Conservation (phyloP, 371 early-diverging fungal species). For the Circinella minor region DNA sequence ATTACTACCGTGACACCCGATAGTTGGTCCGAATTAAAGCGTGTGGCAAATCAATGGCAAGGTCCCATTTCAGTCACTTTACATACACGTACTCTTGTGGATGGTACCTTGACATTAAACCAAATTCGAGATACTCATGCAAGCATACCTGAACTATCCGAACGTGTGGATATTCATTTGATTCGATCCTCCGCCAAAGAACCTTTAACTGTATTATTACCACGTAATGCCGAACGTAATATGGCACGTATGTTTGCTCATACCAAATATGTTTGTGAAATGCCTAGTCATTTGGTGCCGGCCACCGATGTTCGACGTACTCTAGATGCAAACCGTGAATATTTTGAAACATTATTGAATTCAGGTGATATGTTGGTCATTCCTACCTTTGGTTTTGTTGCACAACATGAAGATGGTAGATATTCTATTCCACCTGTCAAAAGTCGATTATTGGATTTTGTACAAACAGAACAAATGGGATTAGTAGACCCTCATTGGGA, state of each 20-base stretch:
- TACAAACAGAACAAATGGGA: conserved; percentile 31
- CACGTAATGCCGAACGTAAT: conserved; percentile 56
- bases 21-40: conserved; percentile 42
- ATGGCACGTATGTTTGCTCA: conserved; percentile 49
- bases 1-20: conserved; percentile 42
- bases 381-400: conserved; percentile 43
- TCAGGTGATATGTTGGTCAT: conserved; percentile 48
- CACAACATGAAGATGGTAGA: conserved; percentile 13
- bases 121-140: conserved; percentile 28
- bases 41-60: conserved; percentile 48
- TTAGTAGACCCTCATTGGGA: conserved; percentile 51
- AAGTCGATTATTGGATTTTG: conserved; percentile 29
- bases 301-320: conserved; percentile 46
- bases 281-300: conserved; percentile 43
- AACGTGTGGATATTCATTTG: conserved; percentile 46
- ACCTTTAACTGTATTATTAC: conserved; percentile 32
- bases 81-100: conserved; percentile 29
- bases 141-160: conserved; percentile 26
- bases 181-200: conserved; percentile 25
- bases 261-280: conserved; percentile 42
- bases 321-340: conserved; percentile 38
- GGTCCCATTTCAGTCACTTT: conserved; percentile 52
- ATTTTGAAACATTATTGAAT: conserved; percentile 32
- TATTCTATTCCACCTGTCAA: conserved; percentile 37
- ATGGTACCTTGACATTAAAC: conserved; percentile 16